Evolutionary conservation across 805 yeast genomes (phyloP).

Genomic region (Sungouiozyma ichnusensis): DNA sequence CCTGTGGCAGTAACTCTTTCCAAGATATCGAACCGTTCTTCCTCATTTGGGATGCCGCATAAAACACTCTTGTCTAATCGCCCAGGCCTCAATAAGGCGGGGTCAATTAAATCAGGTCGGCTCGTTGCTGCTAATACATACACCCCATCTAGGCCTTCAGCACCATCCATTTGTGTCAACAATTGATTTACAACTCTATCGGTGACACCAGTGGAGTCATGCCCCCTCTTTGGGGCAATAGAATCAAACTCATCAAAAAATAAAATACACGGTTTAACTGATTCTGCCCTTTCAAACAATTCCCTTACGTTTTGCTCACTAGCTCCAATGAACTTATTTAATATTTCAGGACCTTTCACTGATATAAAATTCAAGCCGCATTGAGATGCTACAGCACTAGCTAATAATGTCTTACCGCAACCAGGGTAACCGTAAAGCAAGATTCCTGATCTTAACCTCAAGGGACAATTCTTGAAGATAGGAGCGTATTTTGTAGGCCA

Average conservation of each 20-base stretch:
- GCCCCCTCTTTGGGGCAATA: conserved; percentile 96
- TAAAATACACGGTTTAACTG: conserved; percentile 86
- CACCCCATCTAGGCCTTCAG: conserved; percentile 94
- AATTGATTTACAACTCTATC: conserved; percentile 95
- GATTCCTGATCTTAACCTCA: conserved; percentile 81
- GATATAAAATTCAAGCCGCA: conserved; percentile 91
- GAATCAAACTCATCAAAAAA: conserved; percentile 96
- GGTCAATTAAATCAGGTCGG: conserved; percentile 90
- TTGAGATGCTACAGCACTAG: conserved; percentile 87
- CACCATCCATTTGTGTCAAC: conserved; percentile 98
- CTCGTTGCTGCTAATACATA: conserved; percentile 94
- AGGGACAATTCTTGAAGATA: conserved; percentile 79
- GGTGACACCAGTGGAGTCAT: conserved; percentile 95
- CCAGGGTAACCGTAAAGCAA: conserved; percentile 94
- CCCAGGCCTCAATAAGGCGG: conserved; percentile 92
- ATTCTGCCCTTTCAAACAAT: conserved; percentile 84
- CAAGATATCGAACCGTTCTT: conserved; percentile 68
- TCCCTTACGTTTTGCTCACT: conserved; percentile 93
- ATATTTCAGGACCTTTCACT: conserved; percentile 89
- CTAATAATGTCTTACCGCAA: conserved; percentile 89
- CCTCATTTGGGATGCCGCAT: conserved; percentile 72
- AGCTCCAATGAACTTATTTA: conserved; percentile 94
- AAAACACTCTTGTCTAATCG: conserved; percentile 86
- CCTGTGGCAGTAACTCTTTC: conserved; percentile 7
- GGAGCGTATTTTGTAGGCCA: conserved; percentile 98